Conservation (phyloP, 306 rosid species). For the Pueraria montana region DNA sequence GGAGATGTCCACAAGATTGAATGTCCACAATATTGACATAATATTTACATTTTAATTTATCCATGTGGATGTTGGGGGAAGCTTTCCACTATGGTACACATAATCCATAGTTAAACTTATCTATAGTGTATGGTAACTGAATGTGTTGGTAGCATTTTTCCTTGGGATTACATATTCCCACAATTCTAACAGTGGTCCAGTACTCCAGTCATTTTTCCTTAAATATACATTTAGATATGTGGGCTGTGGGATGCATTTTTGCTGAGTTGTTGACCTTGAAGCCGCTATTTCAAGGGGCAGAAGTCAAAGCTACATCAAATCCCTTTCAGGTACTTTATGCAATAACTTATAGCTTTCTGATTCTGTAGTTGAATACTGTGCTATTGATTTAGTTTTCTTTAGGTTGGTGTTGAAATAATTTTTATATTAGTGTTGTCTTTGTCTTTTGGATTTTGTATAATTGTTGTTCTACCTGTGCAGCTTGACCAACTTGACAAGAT, state of each 20-base stretch:
- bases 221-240: constrained; percentile 69
- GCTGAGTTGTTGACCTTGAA: constrained; percentile 91
- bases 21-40: constrained; percentile 23
- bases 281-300: constrained; percentile 92
- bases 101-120: background rate
- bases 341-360: constrained; percentile 8
- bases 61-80: background rate
- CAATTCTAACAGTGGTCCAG: constrained; percentile 1
- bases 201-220: constrained; percentile 42
- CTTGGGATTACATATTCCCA: background rate
- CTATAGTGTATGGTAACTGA: constrained; percentile 1
- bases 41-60: background rate
- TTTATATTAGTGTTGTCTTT: background rate
- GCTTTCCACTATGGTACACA: background rate
- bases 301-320: constrained; percentile 78
- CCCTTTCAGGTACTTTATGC: constrained; percentile 77
- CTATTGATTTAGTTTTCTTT: constrained; percentile 9
- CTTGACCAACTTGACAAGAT: constrained; percentile 95
- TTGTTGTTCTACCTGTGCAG: constrained; percentile 58
- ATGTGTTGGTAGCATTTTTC: background rate
- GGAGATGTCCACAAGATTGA: constrained; percentile 31
- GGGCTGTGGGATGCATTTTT: constrained; percentile 97
- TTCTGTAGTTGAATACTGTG: constrained; percentile 16
- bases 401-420: background rate
- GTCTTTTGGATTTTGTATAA: constrained; percentile 38